Evolutionary conservation across 768 basidiomycete genomes (phyloP), one percentile per base, ranked within the genome.

Genomic region (Lentinus brumalis): DNA sequence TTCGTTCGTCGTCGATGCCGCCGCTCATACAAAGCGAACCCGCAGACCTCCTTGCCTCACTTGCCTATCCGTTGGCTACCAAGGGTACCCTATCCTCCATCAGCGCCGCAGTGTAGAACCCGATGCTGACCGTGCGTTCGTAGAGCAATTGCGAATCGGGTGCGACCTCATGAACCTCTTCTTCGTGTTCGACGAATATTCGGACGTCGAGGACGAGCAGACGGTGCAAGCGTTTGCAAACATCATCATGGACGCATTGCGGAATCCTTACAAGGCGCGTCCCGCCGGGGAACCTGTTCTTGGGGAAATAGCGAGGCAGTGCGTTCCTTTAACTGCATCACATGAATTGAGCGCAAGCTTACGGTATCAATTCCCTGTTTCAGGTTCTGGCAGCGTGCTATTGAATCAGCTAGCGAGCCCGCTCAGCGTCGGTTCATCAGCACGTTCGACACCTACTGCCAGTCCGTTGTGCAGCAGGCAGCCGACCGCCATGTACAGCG

Each of bases 131-230:
- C 16, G 3, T 30, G 40, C 3, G 16, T 35, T 31, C n/a, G 14
- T 29, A 60, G 62, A 56, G 26, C 59, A 61, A 10, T 31, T 62
- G 5, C 59, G 65, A 4, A 53, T 35, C 18, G 62, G 53, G 11
- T 62, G 62, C 50, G 70, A 72, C 56, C 32, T 69, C 15, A 71
- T 72, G 71, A 69, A 69, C 53, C n/a, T 66, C 3, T 69, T 70
- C 42, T 73, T 71, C 59, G 63, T 71, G 26, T 44, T 73, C 21
- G 72, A 73, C 56, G 70, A 73, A 39, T 61, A 69, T 18, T 61
- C 70, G 5, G 70, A 73, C 45, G 57, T 60, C 0, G 50, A 21
- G 40, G 41, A 53, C 38, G 66, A 21, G 21, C 15, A 40, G 9
- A 45, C 30, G 21, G 60, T 56, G 29, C 63, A 63, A 38, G 47